Base-by-base conservation (phyloP, 805 yeast genomes). In the Candida koratica region DNA sequence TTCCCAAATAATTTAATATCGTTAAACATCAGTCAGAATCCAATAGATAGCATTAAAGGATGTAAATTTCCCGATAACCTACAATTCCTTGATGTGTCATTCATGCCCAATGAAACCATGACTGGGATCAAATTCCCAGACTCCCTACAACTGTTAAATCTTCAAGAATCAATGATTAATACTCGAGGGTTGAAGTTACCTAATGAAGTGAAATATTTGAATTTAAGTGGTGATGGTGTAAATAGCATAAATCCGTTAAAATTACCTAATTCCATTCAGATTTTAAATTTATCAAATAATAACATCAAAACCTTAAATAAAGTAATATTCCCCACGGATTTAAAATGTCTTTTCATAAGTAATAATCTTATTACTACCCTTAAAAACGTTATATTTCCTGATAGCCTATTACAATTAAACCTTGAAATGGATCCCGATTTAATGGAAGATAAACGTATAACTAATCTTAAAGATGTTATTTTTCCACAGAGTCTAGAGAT, bases 81-180 rank as follows among this genome's bases (percentile, higher is more conserved):
- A 23, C 50, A 50, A 28, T 55, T 55, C 41, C 51, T 67, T 43
- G 73, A 67, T 41, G 40, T 64, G 8, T 64, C 71, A 5, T 62
- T 64, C 36, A 57, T 67, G 6, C 72, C 73, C 3, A 67, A 66
- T 42, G 73, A 67, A 43, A 57, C 68, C 7, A 67, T 67, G 73
- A 60, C 71, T 0, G 70, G 72, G 1, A 56, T 67, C n/a, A 67
- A 63, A 39, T 65, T 67, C 34, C 73, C 73, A 1, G 73, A 67
- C 36, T 54, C 48, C 51, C 45, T 61, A 19, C 46, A 47, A 15
- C 53, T 51, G 2, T 55, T 67, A 33, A 67, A 67, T 39, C 45
- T 67, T 9, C 71, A 66, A 44, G 62, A 61, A 35, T 62, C 70
- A 3, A 67, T 67, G 71, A 64, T 71, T 5, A 65, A 55, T 41